Evolutionary conservation across 371 early-diverging fungal species (phyloP).

Genomic region (Catenaria anguillulae): DNA sequence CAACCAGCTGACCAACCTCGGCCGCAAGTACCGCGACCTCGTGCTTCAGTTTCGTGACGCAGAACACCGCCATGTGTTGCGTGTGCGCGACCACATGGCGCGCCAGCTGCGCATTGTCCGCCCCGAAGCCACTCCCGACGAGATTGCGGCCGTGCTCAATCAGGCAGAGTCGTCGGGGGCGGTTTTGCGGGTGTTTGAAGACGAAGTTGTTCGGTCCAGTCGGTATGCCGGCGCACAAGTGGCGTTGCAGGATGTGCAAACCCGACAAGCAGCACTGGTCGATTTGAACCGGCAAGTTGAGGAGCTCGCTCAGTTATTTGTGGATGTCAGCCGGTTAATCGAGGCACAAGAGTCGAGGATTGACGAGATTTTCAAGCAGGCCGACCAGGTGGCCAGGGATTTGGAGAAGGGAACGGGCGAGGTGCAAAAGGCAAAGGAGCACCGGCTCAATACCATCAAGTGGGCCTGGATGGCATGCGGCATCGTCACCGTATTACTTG

Average conservation of each 20-base stretch:
- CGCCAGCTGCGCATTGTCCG: neutral
- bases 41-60: neutral
- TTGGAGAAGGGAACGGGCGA: neutral
- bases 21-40: neutral
- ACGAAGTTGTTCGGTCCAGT: neutral
- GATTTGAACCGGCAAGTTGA: neutral
- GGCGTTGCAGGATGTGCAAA: neutral
- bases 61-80: neutral
- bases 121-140: neutral
- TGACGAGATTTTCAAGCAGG: neutral
- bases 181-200: constrained; percentile 1
- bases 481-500: no score
- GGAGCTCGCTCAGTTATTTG: neutral
- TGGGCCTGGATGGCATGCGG: no score
- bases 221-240: neutral
- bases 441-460: neutral
- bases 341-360: neutral
- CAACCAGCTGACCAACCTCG: neutral
- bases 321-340: neutral
- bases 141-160: neutral
- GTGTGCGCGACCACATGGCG: neutral
- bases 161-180: neutral
- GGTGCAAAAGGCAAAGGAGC: constrained; percentile 4
- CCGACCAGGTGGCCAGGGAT: neutral
- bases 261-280: neutral